phyloP scores from a whole-genome alignment of 1,284 basidiomycete genomes.

The Cutaneotrichosporon dermatis region DNA sequence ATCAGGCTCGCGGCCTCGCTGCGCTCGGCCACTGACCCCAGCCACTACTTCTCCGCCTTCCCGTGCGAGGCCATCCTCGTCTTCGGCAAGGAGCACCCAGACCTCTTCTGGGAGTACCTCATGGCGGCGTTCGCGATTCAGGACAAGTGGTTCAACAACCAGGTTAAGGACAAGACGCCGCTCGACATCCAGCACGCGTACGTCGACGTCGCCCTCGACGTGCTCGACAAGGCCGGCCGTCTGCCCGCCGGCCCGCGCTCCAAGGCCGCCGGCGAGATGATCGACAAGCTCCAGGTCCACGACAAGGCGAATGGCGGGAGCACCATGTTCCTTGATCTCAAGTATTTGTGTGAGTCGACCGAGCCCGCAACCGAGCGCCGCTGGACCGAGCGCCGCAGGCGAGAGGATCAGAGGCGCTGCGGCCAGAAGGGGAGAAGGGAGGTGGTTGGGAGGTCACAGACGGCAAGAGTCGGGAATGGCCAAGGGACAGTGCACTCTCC shows the following conservation, averaged over 20 bases:
- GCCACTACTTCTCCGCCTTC: slow-evolving; percentile 71
- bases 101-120: slow-evolving; percentile 73
- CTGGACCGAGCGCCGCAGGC: no score
- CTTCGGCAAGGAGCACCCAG: slow-evolving; percentile 64
- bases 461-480: no score
- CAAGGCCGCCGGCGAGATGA: slow-evolving; percentile 31
- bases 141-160: slow-evolving; percentile 63
- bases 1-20: no score
- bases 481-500: no score
- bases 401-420: no score
- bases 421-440: no score
- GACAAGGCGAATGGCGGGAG: slow-evolving; percentile 48
- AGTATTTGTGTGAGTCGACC: slow-evolving; percentile 14
- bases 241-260: slow-evolving; percentile 27
- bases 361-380: no score
- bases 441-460: no score
- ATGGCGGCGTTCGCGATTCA: slow-evolving; percentile 70
- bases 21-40: slow-evolving; percentile 16
- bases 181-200: slow-evolving; percentile 10
- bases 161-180: slow-evolving; percentile 61
- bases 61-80: slow-evolving; percentile 78
- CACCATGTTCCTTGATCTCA: slow-evolving; percentile 44
- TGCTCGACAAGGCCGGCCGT: slow-evolving; percentile 36
- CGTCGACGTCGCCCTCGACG: slow-evolving; percentile 49
- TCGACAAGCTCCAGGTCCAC: slow-evolving; percentile 34